These are phyloP conservation scores for Phytophthora quininea DNA, from an alignment of 352 stramenopile genomes.

Conservation along the genomic window DNA sequence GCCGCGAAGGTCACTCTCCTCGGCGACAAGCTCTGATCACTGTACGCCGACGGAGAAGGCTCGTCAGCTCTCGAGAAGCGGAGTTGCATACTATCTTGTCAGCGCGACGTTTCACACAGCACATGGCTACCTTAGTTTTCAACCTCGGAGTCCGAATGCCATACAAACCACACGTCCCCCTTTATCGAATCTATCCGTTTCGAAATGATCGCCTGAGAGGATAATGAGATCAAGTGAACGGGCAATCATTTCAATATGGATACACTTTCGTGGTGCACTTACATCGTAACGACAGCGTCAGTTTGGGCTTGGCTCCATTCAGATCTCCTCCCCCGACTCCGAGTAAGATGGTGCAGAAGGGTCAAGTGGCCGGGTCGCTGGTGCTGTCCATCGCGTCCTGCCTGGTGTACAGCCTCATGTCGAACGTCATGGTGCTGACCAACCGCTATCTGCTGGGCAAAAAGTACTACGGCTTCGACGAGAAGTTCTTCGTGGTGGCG, in stretches of 20 bases:
- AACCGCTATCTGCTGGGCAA: conserved; percentile 87
- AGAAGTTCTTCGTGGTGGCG: conserved; percentile 93
- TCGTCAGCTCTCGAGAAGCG: conserved; percentile 13
- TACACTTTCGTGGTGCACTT: not conserved
- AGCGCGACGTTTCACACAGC: conserved; percentile 10
- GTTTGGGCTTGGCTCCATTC: conserved; percentile 13
- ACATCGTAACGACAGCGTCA: conserved; percentile 15
- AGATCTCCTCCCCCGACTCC: not conserved
- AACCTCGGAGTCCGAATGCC: no score
- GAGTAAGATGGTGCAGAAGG: conserved; percentile 40
- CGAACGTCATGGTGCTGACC: conserved; percentile 87
- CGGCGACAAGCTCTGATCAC: not conserved
- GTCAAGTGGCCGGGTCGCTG: conserved; percentile 54
- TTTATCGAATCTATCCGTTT: no score
- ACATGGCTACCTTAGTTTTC: not conserved
- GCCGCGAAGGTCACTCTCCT: conserved; percentile 55
- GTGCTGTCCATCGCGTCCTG: conserved; percentile 81
- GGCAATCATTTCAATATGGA: no score
- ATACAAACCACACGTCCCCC: no score
- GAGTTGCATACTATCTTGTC: conserved; percentile 24
- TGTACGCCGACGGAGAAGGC: not conserved
- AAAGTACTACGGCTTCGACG: conserved; percentile 88
- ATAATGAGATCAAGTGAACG: no score
- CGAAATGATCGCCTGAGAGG: no score
- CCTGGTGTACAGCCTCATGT: conserved; percentile 87